Evolutionary conservation across 2,329 filamentous ascomycete species (phyloP).

Genomic region (Cladosporium colombiae): DNA sequence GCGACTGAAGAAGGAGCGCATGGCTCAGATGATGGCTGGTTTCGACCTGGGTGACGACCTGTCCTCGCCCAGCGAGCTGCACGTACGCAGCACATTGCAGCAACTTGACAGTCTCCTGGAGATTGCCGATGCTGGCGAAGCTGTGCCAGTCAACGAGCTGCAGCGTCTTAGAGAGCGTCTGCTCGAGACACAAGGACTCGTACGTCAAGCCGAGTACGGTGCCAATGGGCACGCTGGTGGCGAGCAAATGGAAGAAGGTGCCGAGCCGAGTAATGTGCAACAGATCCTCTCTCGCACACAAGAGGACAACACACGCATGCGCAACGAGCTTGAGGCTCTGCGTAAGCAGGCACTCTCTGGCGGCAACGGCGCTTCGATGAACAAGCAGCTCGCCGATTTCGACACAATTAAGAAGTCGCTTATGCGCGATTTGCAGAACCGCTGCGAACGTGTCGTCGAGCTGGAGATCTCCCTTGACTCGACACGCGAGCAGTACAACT

Average conservation of each 20-base stretch:
- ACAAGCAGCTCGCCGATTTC: slow-evolving; percentile 97
- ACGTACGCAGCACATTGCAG: slow-evolving; percentile 79
- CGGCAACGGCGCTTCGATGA: slow-evolving; percentile 70
- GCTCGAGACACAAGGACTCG: slow-evolving; percentile 86
- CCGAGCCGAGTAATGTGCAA: slow-evolving; percentile 70
- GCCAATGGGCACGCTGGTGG: slow-evolving; percentile 68
- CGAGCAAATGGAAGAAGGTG: slow-evolving; percentile 28
- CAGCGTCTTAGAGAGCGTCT: slow-evolving; percentile 74
- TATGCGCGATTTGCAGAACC: slow-evolving; percentile 97
- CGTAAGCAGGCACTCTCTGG: slow-evolving; percentile 70
- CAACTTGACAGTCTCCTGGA: slow-evolving; percentile 78
- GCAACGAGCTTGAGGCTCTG: slow-evolving; percentile 76
- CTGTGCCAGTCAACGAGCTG: slow-evolving; percentile 79
- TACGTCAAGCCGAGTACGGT: slow-evolving; percentile 86
- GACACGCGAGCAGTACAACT: slow-evolving; percentile 98
- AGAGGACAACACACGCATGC: slow-evolving; percentile 80
- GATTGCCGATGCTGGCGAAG: slow-evolving; percentile 73
- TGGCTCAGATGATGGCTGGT: slow-evolving; percentile 99
- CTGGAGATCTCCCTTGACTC: slow-evolving; percentile 97
- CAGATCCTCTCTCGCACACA: slow-evolving; percentile 73
- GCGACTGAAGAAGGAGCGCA: slow-evolving; percentile 97
- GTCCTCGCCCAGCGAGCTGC: slow-evolving; percentile 89
- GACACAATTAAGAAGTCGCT: slow-evolving; percentile 99
- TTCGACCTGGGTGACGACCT: slow-evolving; percentile 92
- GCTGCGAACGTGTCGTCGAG: slow-evolving; percentile 94